Evolutionary conservation across 1,139 yeast genomes (phyloP).

Genomic region (Blastobotrys apis): DNA sequence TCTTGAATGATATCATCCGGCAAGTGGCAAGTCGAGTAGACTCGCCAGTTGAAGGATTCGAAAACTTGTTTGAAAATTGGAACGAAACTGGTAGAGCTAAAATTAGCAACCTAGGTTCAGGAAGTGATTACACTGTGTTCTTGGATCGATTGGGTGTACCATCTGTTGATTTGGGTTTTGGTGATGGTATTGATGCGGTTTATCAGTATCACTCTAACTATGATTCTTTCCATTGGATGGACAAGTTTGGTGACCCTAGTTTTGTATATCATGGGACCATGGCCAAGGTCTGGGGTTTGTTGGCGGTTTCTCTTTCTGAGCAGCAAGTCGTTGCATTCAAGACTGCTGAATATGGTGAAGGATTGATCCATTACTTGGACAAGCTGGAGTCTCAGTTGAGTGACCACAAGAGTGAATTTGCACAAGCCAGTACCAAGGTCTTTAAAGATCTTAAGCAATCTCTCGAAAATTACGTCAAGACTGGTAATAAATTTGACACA

Average conservation of each 20-base stretch:
- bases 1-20: constrained; percentile 43
- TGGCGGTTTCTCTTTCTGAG: constrained; percentile 47
- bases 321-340: constrained; percentile 43
- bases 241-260: constrained; percentile 53
- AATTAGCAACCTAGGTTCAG: constrained; percentile 53
- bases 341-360: constrained; percentile 42
- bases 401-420: neutral
- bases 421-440: neutral
- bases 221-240: constrained; percentile 67
- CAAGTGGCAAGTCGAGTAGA: constrained; percentile 40
- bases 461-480: constrained; percentile 23
- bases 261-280: constrained; percentile 52
- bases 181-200: constrained; percentile 41
- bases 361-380: constrained; percentile 36
- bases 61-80: constrained; percentile 58
- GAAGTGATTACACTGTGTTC: constrained; percentile 66
- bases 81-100: constrained; percentile 36
- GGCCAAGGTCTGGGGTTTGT: constrained; percentile 49
- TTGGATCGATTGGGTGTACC: constrained; percentile 65
- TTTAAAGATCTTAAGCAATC: constrained; percentile 25
- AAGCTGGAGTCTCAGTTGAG: constrained; percentile 20
- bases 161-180: constrained; percentile 55
- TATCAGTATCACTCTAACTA: constrained; percentile 69
- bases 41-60: constrained; percentile 41
- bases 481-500: constrained; percentile 30